Base-by-base conservation (phyloP, 495 filamentous ascomycete species). In the Aspergillus ostianus region DNA sequence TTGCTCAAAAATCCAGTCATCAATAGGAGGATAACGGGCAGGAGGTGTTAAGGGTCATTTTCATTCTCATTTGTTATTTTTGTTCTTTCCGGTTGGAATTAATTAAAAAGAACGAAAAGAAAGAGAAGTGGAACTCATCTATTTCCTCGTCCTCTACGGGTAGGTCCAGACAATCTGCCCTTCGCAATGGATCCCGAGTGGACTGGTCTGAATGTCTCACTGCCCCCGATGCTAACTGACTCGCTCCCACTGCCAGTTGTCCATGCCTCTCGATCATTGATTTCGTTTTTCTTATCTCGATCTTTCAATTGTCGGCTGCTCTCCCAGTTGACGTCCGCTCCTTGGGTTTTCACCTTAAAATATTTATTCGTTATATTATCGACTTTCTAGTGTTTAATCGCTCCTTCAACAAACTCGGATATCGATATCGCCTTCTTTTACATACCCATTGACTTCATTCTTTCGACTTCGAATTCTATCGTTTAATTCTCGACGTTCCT, bases 241-340 rank as follows among this genome's bases (percentile, higher is more conserved):
- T 41, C 13, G 36, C 13, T 10, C 13, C 36, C 36, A 17, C 36
- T 10, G 4, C 12, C 36, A 41, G 36, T 41, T 15, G 20, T 59
- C 30, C 58, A 64, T 64, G 62, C 57, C 54, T 59, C 29, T 60
- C 57, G 62, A 57, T 55, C 47, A 55, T 32, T 17, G 7, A 20
- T 18, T 32, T 41, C 20, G 45, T 55, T 30, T 46, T 19, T 49
- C 30, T 44, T 57, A 50, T 32, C 20, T 60, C 49, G 48, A 23
- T 47, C 36, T 63, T 59, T 46, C 63, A 62, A 44, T 65, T 64
- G 66, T 70, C 68, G 59, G 61, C 64, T 67, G 62, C 50, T 23
- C 52, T 19, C 50, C 48, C 66, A 60, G 64, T 60, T 65, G 64
- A 70, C 67, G 68, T 73, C 68, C 70, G 49, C 66, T 73, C 70